These are phyloP conservation scores for Trichoderma reesei DNA, from an alignment of 495 filamentous ascomycete species.

Conservation along the genomic window DNA sequence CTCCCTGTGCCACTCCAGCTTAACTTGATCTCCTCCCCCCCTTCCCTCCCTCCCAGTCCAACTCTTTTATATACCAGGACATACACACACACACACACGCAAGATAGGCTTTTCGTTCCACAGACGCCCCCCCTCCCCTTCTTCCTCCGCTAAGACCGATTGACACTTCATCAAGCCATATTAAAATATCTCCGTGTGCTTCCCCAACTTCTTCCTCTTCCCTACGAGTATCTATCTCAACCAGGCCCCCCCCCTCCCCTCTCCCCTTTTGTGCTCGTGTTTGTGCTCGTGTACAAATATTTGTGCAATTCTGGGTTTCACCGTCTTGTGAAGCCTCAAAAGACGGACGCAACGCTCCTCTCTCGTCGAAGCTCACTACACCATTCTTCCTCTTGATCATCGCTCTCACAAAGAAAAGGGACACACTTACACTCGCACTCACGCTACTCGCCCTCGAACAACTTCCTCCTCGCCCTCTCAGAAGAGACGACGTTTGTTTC, in stretches of 20 bases:
- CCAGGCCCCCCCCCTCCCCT: no score
- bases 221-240: no score
- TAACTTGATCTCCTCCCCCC: neutral
- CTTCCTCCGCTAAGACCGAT: neutral
- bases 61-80: no score
- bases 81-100: no score
- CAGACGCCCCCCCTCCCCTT: neutral
- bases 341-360: neutral
- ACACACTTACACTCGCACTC: neutral
- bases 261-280: neutral
- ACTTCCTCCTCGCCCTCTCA: no score
- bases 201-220: no score
- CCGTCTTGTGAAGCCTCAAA: neutral
- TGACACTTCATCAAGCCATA: conserved; percentile 8
- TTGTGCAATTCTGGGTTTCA: no score
- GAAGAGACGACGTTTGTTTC: no score
- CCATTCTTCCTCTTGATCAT: neutral
- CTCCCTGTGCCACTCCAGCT: neutral
- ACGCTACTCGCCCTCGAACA: neutral
- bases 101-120: no score
- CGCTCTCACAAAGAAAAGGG: neutral
- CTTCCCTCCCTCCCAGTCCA: no score
- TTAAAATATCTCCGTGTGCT: neutral
- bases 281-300: neutral
- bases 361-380: neutral